Percentiles rank a stretch among this genome's conserved stretches.
These are phyloP conservation scores for Adansonia digitata DNA, from an alignment of 345 rosid species.

Conservation along the genomic window DNA sequence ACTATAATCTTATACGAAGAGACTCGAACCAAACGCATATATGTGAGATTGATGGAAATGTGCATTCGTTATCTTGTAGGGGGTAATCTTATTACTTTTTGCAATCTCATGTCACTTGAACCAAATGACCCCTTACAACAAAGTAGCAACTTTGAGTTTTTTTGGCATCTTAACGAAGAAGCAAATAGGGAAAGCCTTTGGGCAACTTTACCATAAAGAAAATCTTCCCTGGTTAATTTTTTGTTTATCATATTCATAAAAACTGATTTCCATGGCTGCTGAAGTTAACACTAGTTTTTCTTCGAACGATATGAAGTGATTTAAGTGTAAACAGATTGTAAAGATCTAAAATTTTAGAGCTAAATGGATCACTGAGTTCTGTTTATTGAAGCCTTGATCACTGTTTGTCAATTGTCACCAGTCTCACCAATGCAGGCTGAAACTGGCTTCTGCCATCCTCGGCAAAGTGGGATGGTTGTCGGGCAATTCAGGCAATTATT, in stretches of 20 bases:
- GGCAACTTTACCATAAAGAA: neutral
- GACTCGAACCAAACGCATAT: no score
- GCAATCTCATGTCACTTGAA: no score
- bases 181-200: no score
- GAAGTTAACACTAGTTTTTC: neutral
- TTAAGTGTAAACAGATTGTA: neutral
- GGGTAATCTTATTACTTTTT: no score
- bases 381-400: no score
- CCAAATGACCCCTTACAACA: no score
- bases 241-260: neutral
- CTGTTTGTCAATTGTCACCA: neutral
- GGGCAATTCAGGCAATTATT: constrained; percentile 47
- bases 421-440: constrained; percentile 33
- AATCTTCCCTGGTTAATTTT: neutral
- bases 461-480: constrained; percentile 24
- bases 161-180: no score
- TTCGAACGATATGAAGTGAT: neutral
- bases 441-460: constrained; percentile 41
- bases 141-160: no score
- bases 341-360: neutral
- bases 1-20: no score
- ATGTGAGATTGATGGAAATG: no score
- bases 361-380: neutral
- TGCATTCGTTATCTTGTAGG: no score
- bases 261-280: neutral